Conservation (phyloP, 108 stramenopile genomes). For the Schizochytrium sp. region DNA sequence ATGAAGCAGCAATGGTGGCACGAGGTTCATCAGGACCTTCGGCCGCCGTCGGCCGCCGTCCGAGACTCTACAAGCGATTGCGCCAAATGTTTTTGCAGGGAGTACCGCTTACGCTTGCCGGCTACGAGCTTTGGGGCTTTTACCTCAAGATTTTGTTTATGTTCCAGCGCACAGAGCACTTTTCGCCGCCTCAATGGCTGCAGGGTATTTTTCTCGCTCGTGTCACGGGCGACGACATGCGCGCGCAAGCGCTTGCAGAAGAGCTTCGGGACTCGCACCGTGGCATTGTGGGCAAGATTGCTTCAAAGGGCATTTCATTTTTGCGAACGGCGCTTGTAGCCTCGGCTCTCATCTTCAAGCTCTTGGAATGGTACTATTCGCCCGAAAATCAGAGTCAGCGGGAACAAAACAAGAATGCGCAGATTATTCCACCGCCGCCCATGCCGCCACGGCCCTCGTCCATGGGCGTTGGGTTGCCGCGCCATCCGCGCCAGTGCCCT, state of each 20-base stretch:
- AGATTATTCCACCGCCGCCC: neutral
- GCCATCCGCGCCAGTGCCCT: neutral
- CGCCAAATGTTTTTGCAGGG: neutral
- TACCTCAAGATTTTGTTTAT: neutral
- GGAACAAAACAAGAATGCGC: neutral
- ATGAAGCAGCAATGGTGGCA: neutral
- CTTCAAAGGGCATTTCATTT: neutral
- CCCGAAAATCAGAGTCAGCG: conserved; percentile 4
- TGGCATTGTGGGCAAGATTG: neutral
- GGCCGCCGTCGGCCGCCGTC: too few relatives aligned
- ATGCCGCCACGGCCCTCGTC: neutral
- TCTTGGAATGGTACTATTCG: conserved; percentile 2
- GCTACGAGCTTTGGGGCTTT: neutral
- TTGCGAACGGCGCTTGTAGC: neutral
- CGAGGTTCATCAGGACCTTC: too few relatives aligned
- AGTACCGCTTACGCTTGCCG: neutral
- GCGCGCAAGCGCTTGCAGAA: neutral
- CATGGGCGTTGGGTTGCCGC: neutral
- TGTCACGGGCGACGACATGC: neutral
- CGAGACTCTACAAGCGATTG: neutral
- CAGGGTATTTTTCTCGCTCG: neutral
- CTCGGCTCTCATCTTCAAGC: neutral
- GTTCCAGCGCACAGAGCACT: neutral
- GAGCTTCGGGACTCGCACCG: neutral
- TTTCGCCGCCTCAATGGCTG: neutral